Evolutionary conservation across 129 eudicot species (phyloP).

Genomic region (Gnaphalium uliginosum): DNA sequence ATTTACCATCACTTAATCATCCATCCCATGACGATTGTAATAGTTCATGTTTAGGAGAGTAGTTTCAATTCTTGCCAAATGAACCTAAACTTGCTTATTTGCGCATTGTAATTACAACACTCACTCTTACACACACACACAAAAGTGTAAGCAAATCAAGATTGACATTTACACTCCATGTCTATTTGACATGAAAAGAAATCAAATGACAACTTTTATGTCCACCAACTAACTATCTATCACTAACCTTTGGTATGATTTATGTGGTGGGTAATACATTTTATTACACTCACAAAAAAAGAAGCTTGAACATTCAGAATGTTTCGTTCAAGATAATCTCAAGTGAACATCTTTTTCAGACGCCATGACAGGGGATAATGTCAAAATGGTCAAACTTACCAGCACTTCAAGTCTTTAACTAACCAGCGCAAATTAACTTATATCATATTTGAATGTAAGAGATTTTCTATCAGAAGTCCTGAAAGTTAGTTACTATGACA

Average conservation of each 20-base stretch:
- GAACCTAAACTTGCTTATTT: too few relatives aligned
- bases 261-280: too few relatives aligned
- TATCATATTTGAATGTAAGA: too few relatives aligned
- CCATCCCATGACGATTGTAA: too few relatives aligned
- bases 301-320: too few relatives aligned
- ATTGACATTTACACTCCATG: constrained; percentile 8
- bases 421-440: too few relatives aligned
- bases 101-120: too few relatives aligned
- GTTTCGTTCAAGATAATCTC: not conserved
- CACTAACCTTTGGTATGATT: too few relatives aligned
- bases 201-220: constrained; percentile 4
- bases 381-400: not conserved
- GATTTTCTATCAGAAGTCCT: not conserved
- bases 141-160: not conserved
- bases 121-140: too few relatives aligned
- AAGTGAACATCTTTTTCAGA: not conserved
- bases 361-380: not conserved
- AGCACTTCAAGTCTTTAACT: not conserved
- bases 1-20: too few relatives aligned
- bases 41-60: too few relatives aligned
- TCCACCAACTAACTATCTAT: not conserved
- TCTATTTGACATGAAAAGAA: not conserved
- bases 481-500: not conserved
- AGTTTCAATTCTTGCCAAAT: too few relatives aligned
- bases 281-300: constrained; percentile 1